Evolutionary conservation across 345 rosid genomes (phyloP).

Genomic region (Eucalyptus paniculata): DNA sequence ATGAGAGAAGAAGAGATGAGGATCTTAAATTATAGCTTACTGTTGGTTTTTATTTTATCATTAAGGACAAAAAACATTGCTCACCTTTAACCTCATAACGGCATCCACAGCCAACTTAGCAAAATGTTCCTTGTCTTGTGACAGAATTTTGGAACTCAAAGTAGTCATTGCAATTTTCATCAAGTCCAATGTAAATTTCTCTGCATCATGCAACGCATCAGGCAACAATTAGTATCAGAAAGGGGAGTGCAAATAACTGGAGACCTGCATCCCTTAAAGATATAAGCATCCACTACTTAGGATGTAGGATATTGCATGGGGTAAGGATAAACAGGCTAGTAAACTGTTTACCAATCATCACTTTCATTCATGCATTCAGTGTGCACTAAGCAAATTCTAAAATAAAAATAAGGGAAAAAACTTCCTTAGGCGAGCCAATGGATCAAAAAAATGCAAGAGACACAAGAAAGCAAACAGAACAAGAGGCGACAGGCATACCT

Average conservation of each 20-base stretch:
- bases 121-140: slow-evolving; percentile 90
- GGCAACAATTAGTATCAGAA: not conserved
- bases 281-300: not conserved
- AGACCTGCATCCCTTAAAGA: not conserved
- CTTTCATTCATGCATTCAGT: not conserved
- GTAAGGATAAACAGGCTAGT: not conserved
- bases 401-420: not conserved
- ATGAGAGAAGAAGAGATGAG: not conserved
- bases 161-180: slow-evolving; percentile 93
- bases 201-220: slow-evolving; percentile 46
- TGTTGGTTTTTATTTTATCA: not conserved
- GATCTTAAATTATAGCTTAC: not conserved
- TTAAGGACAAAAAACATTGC: not conserved
- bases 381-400: not conserved
- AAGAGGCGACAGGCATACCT: slow-evolving; percentile 23
- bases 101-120: slow-evolving; percentile 91
- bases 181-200: slow-evolving; percentile 69
- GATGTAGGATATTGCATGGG: not conserved
- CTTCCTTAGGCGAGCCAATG: not conserved
- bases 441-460: not conserved
- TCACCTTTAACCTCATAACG: slow-evolving; percentile 81
- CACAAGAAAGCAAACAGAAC: not conserved
- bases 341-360: not conserved
- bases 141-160: slow-evolving; percentile 82
- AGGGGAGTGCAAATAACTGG: not conserved